phyloP scores from a whole-genome alignment of 768 basidiomycete genomes.

The Lactarius trivialis region DNA sequence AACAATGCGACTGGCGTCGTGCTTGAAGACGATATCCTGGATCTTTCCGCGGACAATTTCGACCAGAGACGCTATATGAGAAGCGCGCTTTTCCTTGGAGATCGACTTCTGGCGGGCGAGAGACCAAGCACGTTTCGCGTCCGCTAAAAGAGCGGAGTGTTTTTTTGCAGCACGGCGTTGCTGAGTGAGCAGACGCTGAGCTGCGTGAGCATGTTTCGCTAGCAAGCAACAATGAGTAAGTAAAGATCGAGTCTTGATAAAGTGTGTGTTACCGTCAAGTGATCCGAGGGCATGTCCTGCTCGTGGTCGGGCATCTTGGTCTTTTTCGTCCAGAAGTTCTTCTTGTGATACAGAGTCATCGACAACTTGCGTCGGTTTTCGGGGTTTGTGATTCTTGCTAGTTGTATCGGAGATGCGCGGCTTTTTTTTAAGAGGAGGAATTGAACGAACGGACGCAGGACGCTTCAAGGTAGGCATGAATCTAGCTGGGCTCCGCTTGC shows the following conservation, averaged over 20 bases:
- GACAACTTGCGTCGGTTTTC: not conserved
- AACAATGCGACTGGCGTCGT: conserved; percentile 84
- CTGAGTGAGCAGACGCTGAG: conserved; percentile 56
- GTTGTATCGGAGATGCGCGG: not conserved
- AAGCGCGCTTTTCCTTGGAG: conserved; percentile 60
- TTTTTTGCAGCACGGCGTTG: conserved; percentile 76
- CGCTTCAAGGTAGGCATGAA: conserved; percentile 16
- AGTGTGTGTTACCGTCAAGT: not conserved
- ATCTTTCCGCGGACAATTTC: conserved; percentile 71
- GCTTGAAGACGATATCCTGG: conserved; percentile 82
- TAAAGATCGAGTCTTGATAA: not conserved
- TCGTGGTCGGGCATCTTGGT: conserved; percentile 27
- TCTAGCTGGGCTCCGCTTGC: not conserved
- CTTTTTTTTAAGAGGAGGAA: not conserved
- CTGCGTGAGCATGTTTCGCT: conserved; percentile 69
- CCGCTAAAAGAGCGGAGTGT: conserved; percentile 57
- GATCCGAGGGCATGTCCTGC: not conserved
- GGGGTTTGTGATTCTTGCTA: not conserved
- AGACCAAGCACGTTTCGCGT: conserved; percentile 76
- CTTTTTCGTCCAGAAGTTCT: conserved; percentile 18
- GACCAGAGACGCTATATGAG: conserved; percentile 71
- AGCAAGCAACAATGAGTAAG: not conserved
- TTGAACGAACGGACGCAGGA: not conserved
- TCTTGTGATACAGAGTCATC: conserved; percentile 1
- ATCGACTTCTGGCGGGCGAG: conserved; percentile 69